Base-by-base conservation (phyloP, 306 rosid genomes). In the Medicago lupulina region DNA sequence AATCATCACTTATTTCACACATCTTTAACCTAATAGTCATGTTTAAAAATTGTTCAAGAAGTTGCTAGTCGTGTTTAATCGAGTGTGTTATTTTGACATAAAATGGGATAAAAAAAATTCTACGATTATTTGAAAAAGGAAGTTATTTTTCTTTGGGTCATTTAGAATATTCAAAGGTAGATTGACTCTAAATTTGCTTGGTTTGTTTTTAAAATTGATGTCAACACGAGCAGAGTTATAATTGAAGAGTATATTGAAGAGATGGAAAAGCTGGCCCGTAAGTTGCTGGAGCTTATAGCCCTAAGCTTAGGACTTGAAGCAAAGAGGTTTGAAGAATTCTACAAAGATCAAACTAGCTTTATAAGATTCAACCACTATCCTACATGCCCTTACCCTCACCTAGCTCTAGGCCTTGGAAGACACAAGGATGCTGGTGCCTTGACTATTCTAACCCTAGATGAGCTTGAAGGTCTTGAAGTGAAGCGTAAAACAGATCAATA, bases 381-480 rank as follows among this genome's bases (percentile, higher is more conserved):
- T 0, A 81, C 93, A 5, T 92, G 97, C 62, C 92, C 97, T 1
- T 64, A 34, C 15, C 92, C 93, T 28, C 38, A 87, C 38, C 71
- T 92, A 1, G 89, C 91, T 5, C 89, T 90, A 1, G 92, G 97
- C 0, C 85, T 86, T 9, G 92, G 93, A 8, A 84, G 83, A 43
- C 96, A 92, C 55, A 90, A 82, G 65, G 98, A 90, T 31, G 11
- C 68, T 2, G 84, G 91, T 0, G 86, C 70, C 38, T 71, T 93
- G n/a, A 90, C 92, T 0, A 67, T 90, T 19, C 91, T 90, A 1
- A 86, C 89, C 0, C 91, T 87, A 69, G 94, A 92, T 43, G 86
- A 84, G 1, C 90, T 90, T 12, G 92, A 80, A 14, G 98, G 98
- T 1, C 71, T 93, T 77, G 70, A 93, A 50, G 94, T 93, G 8